These are phyloP conservation scores for Heimioporus sp. DNA, from an alignment of 768 basidiomycete species.

Conservation along the genomic window DNA sequence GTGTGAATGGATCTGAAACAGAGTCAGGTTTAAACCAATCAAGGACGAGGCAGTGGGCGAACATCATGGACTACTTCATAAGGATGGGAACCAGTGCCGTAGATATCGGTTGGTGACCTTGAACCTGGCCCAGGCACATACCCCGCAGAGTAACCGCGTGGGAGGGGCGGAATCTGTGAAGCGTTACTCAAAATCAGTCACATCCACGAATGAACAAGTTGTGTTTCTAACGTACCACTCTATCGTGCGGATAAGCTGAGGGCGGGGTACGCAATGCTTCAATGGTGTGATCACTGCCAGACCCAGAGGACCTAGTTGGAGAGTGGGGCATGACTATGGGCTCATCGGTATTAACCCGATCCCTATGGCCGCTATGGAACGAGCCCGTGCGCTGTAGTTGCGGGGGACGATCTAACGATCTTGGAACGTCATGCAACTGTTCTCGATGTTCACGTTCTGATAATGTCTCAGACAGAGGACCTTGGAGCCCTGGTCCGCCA, in stretches of 20 bases:
- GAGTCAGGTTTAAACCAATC: constrained; percentile 4
- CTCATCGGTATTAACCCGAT: constrained; percentile 11
- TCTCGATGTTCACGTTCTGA: constrained; percentile 25
- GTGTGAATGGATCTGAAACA: constrained; percentile 24
- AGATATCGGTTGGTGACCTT: constrained; percentile 31
- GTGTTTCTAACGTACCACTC: constrained; percentile 21
- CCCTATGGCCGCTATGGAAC: constrained; percentile 21
- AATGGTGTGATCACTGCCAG: constrained; percentile 32
- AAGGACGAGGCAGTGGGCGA: background rate
- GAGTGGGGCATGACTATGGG: constrained; percentile 24
- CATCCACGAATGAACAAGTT: background rate
- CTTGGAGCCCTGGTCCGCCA: constrained; percentile 12
- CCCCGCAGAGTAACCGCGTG: constrained; percentile 19
- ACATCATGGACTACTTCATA: constrained; percentile 21
- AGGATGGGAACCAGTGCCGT: constrained; percentile 16
- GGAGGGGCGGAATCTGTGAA: constrained; percentile 29
- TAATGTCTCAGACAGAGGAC: constrained; percentile 16
- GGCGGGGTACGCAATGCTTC: constrained; percentile 24
- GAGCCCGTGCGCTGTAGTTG: constrained; percentile 14
- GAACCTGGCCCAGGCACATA: constrained; percentile 9
- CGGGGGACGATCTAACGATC: constrained; percentile 24
- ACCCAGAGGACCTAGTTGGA: constrained; percentile 15
- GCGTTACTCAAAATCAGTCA: background rate
- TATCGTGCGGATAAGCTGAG: constrained; percentile 20
- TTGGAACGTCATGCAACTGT: constrained; percentile 19